Conservation (phyloP, 1,284 basidiomycete species). For the Fistulinella cinereoalba region DNA sequence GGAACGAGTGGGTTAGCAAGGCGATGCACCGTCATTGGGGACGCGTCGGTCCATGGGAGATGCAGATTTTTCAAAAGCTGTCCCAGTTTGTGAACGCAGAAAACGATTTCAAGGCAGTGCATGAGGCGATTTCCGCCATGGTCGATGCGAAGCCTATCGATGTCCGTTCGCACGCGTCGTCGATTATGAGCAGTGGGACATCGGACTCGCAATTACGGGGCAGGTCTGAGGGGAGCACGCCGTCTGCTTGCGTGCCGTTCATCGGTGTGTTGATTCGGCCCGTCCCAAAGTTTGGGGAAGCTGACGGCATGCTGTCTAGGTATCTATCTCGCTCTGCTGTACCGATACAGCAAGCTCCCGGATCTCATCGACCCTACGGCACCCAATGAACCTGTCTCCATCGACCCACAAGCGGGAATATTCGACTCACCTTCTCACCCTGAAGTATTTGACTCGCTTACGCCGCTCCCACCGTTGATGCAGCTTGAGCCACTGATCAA, state of each 20-base stretch:
- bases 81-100: conserved; percentile 64
- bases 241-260: conserved; percentile 70
- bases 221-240: conserved; percentile 47
- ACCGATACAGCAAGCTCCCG: conserved; percentile 64
- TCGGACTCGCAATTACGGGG: conserved; percentile 37
- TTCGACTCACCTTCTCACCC: conserved; percentile 69
- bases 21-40: conserved; percentile 70
- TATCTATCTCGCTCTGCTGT: conserved; percentile 73
- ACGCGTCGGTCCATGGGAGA: conserved; percentile 71
- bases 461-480: conserved; percentile 68
- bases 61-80: conserved; percentile 73
- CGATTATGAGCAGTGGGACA: conserved; percentile 46
- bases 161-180: conserved; percentile 45
- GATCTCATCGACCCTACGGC: conserved; percentile 82
- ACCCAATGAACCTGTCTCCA: conserved; percentile 62
- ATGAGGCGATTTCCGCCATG: conserved; percentile 61
- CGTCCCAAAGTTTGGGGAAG: not conserved
- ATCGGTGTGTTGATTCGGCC: conserved; percentile 48
- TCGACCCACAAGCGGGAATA: conserved; percentile 59
- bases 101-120: conserved; percentile 76
- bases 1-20: conserved; percentile 66
- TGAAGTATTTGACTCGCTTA: conserved; percentile 70
- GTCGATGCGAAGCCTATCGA: conserved; percentile 61
- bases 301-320: conserved; percentile 43
- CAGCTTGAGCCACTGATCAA: conserved; percentile 85